Evolutionary conservation across 2,329 filamentous ascomycete species (phyloP).

Genomic region (Tolypocladium endophyticum): DNA sequence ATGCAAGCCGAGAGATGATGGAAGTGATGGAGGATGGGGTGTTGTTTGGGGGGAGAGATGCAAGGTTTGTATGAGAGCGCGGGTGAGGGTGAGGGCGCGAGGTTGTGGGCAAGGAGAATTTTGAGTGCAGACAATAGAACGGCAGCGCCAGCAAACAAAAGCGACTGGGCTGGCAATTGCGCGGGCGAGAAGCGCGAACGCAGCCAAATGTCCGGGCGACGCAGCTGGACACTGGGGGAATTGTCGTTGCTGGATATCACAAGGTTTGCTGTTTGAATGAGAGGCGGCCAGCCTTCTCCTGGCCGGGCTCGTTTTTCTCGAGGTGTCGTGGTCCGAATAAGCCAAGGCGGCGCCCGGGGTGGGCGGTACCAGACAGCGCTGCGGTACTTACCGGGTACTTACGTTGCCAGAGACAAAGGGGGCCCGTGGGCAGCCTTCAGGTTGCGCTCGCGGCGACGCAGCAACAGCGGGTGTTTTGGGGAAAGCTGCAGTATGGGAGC

Average conservation of each 20-base stretch:
- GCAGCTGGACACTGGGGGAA: background rate
- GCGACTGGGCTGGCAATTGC: conserved; percentile 1
- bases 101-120: conserved; percentile 1
- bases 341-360: conserved; percentile 11
- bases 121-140: background rate
- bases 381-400: conserved; percentile 1
- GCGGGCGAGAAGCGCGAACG: conserved; percentile 2
- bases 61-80: conserved; percentile 9
- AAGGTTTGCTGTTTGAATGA: conserved; percentile 9
- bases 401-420: background rate
- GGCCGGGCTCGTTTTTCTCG: conserved; percentile 20
- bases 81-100: conserved; percentile 3
- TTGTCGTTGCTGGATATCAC: conserved; percentile 8
- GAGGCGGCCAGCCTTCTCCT: conserved; percentile 15
- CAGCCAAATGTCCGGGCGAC: conserved; percentile 8
- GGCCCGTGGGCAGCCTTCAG: background rate
- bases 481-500: background rate
- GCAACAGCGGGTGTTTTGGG: background rate
- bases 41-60: conserved; percentile 4
- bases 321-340: conserved; percentile 30
- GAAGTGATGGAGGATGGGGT: background rate
- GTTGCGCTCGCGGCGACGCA: background rate
- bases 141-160: background rate
- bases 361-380: background rate
- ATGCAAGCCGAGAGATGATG: background rate